Percentiles rank a stretch among this genome's conserved stretches.
Evolutionary conservation across 306 rosid genomes (phyloP).

Genomic region (Lathyrus oleraceus): DNA sequence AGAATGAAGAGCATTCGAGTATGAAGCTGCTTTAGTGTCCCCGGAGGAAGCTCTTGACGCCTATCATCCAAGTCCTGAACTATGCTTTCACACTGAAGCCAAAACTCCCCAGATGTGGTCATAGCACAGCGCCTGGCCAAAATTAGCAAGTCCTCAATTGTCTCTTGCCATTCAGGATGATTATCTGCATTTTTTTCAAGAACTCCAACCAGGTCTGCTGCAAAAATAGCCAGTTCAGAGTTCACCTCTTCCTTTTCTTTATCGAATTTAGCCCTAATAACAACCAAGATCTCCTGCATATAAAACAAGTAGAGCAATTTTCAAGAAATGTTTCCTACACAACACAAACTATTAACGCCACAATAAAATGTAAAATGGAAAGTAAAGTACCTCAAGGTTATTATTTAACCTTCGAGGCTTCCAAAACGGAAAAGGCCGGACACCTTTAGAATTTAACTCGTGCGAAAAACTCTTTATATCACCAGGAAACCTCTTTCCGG

Average conservation of each 20-base stretch:
- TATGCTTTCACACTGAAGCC: conserved; percentile 98
- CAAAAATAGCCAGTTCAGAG: conserved; percentile 87
- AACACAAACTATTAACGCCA: conserved; percentile 24
- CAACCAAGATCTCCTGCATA: conserved; percentile 85
- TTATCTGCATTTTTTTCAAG: conserved; percentile 90
- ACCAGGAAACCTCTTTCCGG: conserved; percentile 81
- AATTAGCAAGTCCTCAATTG: conserved; percentile 91
- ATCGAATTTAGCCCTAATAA: conserved; percentile 82
- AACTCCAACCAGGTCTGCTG: conserved; percentile 90
- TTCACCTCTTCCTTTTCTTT: conserved; percentile 95
- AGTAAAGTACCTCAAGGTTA: conserved; percentile 74
- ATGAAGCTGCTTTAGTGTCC: conserved; percentile 90
- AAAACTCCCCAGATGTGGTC: conserved; percentile 88
- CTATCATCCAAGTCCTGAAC: conserved; percentile 99
- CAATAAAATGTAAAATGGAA: conserved; percentile 27
- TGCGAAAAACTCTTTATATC: conserved; percentile 97
- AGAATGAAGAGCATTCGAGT: conserved; percentile 96
- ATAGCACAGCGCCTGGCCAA: conserved; percentile 97
- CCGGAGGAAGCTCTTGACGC: conserved; percentile 95
- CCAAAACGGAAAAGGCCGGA: conserved; percentile 91
- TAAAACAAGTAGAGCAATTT: conserved; percentile 30
- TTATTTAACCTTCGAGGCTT: conserved; percentile 95
- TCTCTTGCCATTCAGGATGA: conserved; percentile 97
- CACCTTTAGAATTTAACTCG: conserved; percentile 92
- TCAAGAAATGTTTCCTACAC: conserved; percentile 33